Evolutionary conservation across 441 rosid genomes (phyloP), one percentile per base, ranked within the genome.

Genomic region (Gossypium laxum): DNA sequence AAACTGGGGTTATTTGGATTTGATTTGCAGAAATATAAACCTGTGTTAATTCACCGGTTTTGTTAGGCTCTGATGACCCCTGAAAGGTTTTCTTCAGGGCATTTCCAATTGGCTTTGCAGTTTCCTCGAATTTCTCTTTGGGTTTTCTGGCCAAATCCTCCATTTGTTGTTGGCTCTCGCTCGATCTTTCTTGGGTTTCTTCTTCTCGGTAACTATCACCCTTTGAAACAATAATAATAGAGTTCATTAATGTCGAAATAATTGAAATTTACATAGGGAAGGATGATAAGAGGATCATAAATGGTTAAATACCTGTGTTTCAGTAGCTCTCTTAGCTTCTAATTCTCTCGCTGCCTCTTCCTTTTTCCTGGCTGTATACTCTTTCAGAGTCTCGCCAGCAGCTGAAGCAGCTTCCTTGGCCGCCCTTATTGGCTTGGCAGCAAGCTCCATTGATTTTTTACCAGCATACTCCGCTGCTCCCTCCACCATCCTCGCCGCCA

Each of bases 311-410:
- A 83, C 85, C 84, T 75, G 82, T 30, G 18, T 38, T 70, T 70
- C 67, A 4, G 74, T 12, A 10, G 68, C 45, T 60, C 71, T 71
- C 71, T 77, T 79, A 1, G 79, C 78, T 64, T 82, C 84, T 2
- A 74, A 1, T 18, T 68, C 84, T 67, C 83, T 76, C 67, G 78
- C 65, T 0, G 95, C 83, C 72, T 87, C 92, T 26, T 85, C 92
- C 59, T 84, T 86, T 83, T 91, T 90, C 74, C 83, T 79, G 0
- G 87, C 90, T 0, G 93, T 88, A 55, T 83, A 89, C 2, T 85
- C 90, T 75, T 73, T 81, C 80, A 83, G 70, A 2, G 69, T 85
- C 72, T 87, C 91, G 21, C 86, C 90, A 7, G 80, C 82, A 0
- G 74, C 60, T 0, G 66, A 86, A 1, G 83, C 91, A 34, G 75